phyloP scores from a whole-genome alignment of 1,284 basidiomycete species.

The Vanrija pseudolonga region DNA sequence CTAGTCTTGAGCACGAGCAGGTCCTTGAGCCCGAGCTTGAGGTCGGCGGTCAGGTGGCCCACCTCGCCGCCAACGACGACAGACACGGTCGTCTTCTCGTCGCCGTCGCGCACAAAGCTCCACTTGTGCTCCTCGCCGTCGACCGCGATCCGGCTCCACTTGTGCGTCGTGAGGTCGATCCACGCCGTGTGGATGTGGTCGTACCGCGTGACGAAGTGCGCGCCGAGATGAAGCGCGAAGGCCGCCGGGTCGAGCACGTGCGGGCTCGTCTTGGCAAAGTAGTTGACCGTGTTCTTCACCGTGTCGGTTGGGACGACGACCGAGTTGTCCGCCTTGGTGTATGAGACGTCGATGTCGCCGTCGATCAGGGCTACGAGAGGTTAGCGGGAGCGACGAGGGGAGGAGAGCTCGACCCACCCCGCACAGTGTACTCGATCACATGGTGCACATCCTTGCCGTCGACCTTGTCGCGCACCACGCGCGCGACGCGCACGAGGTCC shows the following conservation, averaged over 20 bases:
- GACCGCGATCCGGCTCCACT: conserved; percentile 75
- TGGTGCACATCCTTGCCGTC: conserved; percentile 56
- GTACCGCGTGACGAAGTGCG: conserved; percentile 81
- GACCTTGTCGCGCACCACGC: conserved; percentile 71
- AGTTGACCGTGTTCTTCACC: conserved; percentile 90
- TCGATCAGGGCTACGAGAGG: conserved; percentile 60
- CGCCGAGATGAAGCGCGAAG: conserved; percentile 81
- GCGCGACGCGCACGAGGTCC: conserved; percentile 76
- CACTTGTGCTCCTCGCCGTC: conserved; percentile 64
- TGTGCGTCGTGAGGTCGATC: conserved; percentile 72
- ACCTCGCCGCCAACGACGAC: conserved; percentile 65
- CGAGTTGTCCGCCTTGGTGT: conserved; percentile 77
- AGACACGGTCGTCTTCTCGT: conserved; percentile 73
- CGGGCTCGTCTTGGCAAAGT: conserved; percentile 80
- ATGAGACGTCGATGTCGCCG: conserved; percentile 71
- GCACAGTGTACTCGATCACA: conserved; percentile 44
- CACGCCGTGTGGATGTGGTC: conserved; percentile 70
- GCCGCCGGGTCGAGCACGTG: conserved; percentile 75
- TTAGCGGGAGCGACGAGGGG: not conserved
- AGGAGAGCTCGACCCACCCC: conserved; percentile 59
- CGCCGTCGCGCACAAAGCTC: conserved; percentile 82
- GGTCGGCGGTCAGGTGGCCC: conserved; percentile 56
- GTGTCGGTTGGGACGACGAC: conserved; percentile 84
- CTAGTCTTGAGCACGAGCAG: conserved; percentile 85
- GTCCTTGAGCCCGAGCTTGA: conserved; percentile 69